Evolutionary conservation across 257 asterid genomes (phyloP).

Genomic region (Primulina huaijiensis): DNA sequence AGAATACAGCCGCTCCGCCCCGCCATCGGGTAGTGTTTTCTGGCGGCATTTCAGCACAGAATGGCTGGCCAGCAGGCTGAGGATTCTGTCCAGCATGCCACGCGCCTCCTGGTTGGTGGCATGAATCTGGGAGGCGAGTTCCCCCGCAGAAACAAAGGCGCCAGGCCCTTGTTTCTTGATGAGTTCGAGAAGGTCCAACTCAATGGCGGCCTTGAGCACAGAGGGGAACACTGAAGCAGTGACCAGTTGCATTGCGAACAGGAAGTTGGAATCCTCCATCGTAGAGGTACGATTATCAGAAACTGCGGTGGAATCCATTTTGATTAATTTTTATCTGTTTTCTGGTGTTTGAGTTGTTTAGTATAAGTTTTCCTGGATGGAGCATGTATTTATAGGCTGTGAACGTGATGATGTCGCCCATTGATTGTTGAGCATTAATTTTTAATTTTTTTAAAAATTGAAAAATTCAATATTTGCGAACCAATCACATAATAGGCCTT

Average conservation of each 20-base stretch:
- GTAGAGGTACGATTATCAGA: too few species aligned
- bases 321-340: too few species aligned
- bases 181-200: slow-evolving; percentile 40
- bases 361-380: too few species aligned
- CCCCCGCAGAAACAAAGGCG: slow-evolving; percentile 35
- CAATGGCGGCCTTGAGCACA: slow-evolving; percentile 42
- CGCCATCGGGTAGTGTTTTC: slow-evolving; percentile 27
- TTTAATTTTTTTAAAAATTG: too few species aligned
- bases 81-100: slow-evolving; percentile 43
- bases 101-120: slow-evolving; percentile 34
- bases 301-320: too few species aligned
- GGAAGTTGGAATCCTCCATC: slow-evolving; percentile 6
- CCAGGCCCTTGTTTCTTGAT: slow-evolving; percentile 42
- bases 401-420: too few species aligned
- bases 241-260: slow-evolving; percentile 41
- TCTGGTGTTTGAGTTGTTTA: too few species aligned
- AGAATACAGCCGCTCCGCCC: slow-evolving; percentile 36
- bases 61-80: slow-evolving; percentile 40
- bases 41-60: slow-evolving; percentile 37
- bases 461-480: too few species aligned
- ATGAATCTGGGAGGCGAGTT: slow-evolving; percentile 36
- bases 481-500: too few species aligned
- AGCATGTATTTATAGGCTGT: too few species aligned
- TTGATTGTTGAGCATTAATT: too few species aligned
- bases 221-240: slow-evolving; percentile 48